Evolutionary conservation across 192 early-diverging fungal species (phyloP).

Genomic region (Podila epigama): DNA sequence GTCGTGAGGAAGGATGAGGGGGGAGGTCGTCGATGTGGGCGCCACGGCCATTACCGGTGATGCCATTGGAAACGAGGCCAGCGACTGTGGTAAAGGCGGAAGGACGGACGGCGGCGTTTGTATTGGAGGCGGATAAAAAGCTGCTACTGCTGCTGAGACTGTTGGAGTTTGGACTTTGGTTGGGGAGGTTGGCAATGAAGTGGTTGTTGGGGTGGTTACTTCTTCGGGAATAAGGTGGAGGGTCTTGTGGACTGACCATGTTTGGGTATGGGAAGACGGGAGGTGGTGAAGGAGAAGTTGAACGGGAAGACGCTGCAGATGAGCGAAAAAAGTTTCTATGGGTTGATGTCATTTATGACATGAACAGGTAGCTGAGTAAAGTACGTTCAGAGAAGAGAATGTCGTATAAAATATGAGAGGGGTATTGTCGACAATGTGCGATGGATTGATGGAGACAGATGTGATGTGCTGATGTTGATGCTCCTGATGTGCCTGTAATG

Average conservation of each 20-base stretch:
- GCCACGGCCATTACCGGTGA: not conserved
- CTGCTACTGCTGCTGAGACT: slow-evolving; percentile 42
- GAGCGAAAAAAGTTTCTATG: slow-evolving; percentile 46
- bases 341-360: slow-evolving; percentile 52
- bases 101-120: slow-evolving; percentile 29
- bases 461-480: too few relatives aligned
- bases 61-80: slow-evolving; percentile 27
- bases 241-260: slow-evolving; percentile 48
- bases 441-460: too few relatives aligned
- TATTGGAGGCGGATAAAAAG: slow-evolving; percentile 32
- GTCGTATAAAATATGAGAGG: not conserved
- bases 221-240: slow-evolving; percentile 43
- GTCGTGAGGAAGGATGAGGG: slow-evolving; percentile 7
- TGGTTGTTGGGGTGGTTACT: slow-evolving; percentile 20
- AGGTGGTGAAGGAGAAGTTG: slow-evolving; percentile 44
- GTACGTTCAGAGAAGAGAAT: not conserved
- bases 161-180: slow-evolving; percentile 2
- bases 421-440: not conserved
- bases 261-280: slow-evolving; percentile 35
- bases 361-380: slow-evolving; percentile 1
- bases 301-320: slow-evolving; percentile 50
- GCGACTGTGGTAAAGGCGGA: slow-evolving; percentile 34
- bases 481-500: too few relatives aligned
- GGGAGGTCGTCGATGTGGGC: not conserved
- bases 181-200: not conserved